Base-by-base conservation (phyloP, 352 stramenopile species). In the Globisporangium lucens region DNA sequence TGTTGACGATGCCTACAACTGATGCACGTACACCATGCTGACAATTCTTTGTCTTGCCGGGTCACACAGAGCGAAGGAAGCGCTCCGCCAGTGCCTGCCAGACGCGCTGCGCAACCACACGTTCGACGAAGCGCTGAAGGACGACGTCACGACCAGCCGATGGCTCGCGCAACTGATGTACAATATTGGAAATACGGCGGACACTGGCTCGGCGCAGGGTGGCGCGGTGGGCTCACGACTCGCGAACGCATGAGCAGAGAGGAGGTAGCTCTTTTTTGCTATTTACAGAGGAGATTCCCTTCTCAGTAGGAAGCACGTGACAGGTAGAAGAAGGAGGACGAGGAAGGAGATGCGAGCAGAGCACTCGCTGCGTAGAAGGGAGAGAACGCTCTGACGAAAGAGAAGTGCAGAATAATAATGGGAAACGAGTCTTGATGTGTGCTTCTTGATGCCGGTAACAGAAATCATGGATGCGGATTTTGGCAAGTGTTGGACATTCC, bases 121-220 rank as follows among this genome's bases (percentile, higher is more conserved):
- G 41, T 99, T 99, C 77, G 85, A 90, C 22, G 84, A 90, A 8
- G 80, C 85, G 55, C 78, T 99, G 33, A 98, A 98, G 72, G 97
- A 99, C 70, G 97, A 99, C 81, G 80, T 91, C 20, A 98, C 94
- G 2, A 98, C 98, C 17, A 97, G 97, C 67, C 97, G 97, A 67
- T 99, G 97, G 97, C 77, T 99, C 38, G 86, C 80, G 29, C 93
- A 98, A 68, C 82, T 99, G 20, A 75, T 99, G 72, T 97, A 96
- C 80, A 98, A 97, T 79, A 91, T 98, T 67, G 92, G 70, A 47
- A 56, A 29, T 17, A 36, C 53, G 24, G 71, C 53, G 30, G 71
- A 75, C 36, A 49, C 43, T 8, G 51, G 59, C 3, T 62, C 61
- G 1, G 60, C 55, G 6, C 62, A 67, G 51, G 62, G 62, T 41